Evolutionary conservation across 2,329 filamentous ascomycete species (phyloP), one percentile per base, ranked within the genome.

Genomic region (Rosellinia necatrix): DNA sequence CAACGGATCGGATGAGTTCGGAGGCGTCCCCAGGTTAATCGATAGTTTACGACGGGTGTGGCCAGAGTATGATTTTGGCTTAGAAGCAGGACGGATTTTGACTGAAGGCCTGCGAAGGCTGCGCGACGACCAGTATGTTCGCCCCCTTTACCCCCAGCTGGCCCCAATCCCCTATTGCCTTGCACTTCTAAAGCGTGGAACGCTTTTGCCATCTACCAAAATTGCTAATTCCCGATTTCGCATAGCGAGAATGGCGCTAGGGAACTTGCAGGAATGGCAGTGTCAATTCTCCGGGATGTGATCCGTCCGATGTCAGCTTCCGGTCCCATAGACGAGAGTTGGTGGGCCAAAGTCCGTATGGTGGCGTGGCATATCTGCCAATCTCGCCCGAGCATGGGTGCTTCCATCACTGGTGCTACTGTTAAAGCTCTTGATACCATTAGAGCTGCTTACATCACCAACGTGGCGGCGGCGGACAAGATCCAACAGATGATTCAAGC

Each of bases 381-480:
- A 64, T 83, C 84, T 0, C 78, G 84, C n/a, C 83, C 85, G 59
- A 85, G 81, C 66, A 89, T 89, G 85, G 80, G 80, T 1, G 81
- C 85, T 0, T 79, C 84, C 1, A 84, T 87, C 24, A 73, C 83
- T 34, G 76, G 72, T 41, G 75, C 74, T 9, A 56, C 86, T 8
- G 68, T 85, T 4, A 71, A 73, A 10, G 75, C 75, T 3, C 71
- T 88, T 30, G 66, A 71, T 10, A 63, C 66, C 3, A 70, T 81
- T 30, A 71, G 76, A 43, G 42, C 40, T 27, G 30, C 65, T 48
- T 43, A 43, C 13, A 4, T 53, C 27, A 46, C 46, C 47, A 62
- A 34, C 63, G 64, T 34, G 60, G 69, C 27, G 51, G 67, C 41
- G 22, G 24, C 29, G 9, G 62, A 67, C 21, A 70, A 61, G 40